Base-by-base conservation (phyloP, 352 stramenopile genomes). In the Phytophthora cryptogea region DNA sequence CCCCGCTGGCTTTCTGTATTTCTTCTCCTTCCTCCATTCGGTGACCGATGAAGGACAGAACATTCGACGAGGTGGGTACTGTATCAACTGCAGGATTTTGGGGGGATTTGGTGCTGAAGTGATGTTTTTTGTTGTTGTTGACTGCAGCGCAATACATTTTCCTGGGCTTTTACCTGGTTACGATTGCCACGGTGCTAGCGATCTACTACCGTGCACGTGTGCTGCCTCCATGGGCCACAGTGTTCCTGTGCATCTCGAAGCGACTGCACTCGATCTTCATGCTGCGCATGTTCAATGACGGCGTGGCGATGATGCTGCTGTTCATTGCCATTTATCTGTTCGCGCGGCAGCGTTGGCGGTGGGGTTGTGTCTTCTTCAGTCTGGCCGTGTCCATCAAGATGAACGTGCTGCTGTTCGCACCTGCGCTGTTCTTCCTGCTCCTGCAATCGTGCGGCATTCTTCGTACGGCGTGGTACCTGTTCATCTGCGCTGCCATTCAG, bases 201-300 rank as follows among this genome's bases (percentile, higher is more conserved):
- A 90, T 99, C 28, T 98, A 86, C 65, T 89, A 90, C 66, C 84
- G 77, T 48, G 68, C 77, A 35, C 78, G 85, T 40, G 78, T 87
- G 40, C 76, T 93, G 55, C 83, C 76, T 30, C 95, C 80, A 9
- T 98, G 93, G 78, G 86, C 91, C 16, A 88, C 96, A 27, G 78
- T 94, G 10, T 83, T 98, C 45, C 71, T 98, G 13, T 97, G 89
- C 59, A 68, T 98, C 13, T 98, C 92, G 14, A 98, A 98, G 74
- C 84, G 97, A 13, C 76, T 99, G 54, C 96, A 99, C 84, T 99
- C 95, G 41, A 99, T 99, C 64, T 99, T 97, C 74, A 77, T 99
- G 64, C 79, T 99, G 45, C 91, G 97, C 43, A 85, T 99, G 55
- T 99, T 99, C 77, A 99, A 99, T 78, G 97, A 99, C 70, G 92